Percentiles rank a stretch among this genome's conserved stretches.
These are phyloP conservation scores for Coccomyxa sp. DNA, from an alignment of 139 green algal species.

Conservation along the genomic window DNA sequence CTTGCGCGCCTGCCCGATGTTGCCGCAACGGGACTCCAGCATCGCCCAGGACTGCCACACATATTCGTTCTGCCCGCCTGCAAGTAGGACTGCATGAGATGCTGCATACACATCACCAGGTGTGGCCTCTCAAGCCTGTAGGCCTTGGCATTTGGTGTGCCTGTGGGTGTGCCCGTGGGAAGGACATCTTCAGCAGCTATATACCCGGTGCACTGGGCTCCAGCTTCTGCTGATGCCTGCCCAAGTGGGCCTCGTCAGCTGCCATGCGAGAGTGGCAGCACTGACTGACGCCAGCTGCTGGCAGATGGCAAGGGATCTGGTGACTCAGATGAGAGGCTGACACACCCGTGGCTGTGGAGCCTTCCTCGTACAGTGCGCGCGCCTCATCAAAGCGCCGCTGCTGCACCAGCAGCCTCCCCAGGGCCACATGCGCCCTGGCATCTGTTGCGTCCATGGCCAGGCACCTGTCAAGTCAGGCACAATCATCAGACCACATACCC, in stretches of 20 bases:
- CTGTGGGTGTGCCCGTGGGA: no score
- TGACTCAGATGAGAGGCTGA: not conserved
- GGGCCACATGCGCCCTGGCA: conserved; percentile 81
- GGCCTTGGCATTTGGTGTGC: no score
- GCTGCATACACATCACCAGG: no score
- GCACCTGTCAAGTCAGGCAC: conserved; percentile 17
- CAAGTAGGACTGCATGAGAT: no score
- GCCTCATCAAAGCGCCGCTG: conserved; percentile 77
- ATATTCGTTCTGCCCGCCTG: conserved; percentile 75
- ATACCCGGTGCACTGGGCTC: no score
- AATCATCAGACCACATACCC: not conserved
- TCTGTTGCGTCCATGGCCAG: conserved; percentile 74
- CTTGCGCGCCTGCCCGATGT: conserved; percentile 70
- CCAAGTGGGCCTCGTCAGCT: no score
- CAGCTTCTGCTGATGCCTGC: no score
- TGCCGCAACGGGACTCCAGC: conserved; percentile 69
- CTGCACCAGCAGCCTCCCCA: conserved; percentile 78
- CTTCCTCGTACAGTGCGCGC: conserved; percentile 81
- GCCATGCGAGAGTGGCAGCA: no score
- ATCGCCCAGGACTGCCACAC: conserved; percentile 92
- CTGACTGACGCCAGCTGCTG: no score
- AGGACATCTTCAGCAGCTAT: no score
- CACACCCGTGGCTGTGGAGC: conserved; percentile 66
- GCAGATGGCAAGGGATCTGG: not conserved
- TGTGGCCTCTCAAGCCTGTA: no score